Evolutionary conservation across 352 stramenopile genomes (phyloP), one percentile per base, ranked within the genome.

Genomic region (Globisporangium alternatum): DNA sequence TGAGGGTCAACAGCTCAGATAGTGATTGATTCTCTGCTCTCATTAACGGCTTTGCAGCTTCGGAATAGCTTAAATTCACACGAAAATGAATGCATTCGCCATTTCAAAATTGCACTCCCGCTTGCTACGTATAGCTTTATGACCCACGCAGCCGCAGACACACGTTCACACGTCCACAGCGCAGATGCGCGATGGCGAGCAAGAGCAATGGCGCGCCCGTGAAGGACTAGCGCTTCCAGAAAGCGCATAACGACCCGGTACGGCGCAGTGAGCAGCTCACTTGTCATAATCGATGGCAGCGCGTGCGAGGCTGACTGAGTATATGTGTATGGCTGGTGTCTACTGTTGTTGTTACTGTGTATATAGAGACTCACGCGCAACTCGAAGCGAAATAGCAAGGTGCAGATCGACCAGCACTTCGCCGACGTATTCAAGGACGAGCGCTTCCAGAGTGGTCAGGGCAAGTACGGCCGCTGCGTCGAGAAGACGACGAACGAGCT

Each of bases 181-280:
- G 57, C 19, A 56, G 10, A 6, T 21, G 4, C 25, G 25, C 25
- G 17, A 81, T 85, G 75, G 72, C 70, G 47, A 72, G 76, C 37
- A 74, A 66, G 45, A 74, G 67, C 49, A 74, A 71, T 62, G 62
- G 41, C 30, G 59, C 51, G 41, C 57, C 48, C 15, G 82, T 95
- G 59, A 79, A 74, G 55, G 86, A 95, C 65, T 66, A 79, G 70
- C 84, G 86, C 58, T 95, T 95, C 70, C 76, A 87, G 64, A 95
- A 92, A 72, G 86, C 93, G 61, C 84, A 95, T 70, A 89, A 91
- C 64, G 86, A 95, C 67, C 86, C 86, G 60, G 81, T 90, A 76
- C 56, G 71, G 65, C n/a, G 9, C 25, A 47, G 15, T 31, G 52
- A 58, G 52, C 52, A 58, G 52, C 19, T 55, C 17, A 28, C 28